Conservation (phyloP, 768 basidiomycete species). For the Austroboletus festivus region DNA sequence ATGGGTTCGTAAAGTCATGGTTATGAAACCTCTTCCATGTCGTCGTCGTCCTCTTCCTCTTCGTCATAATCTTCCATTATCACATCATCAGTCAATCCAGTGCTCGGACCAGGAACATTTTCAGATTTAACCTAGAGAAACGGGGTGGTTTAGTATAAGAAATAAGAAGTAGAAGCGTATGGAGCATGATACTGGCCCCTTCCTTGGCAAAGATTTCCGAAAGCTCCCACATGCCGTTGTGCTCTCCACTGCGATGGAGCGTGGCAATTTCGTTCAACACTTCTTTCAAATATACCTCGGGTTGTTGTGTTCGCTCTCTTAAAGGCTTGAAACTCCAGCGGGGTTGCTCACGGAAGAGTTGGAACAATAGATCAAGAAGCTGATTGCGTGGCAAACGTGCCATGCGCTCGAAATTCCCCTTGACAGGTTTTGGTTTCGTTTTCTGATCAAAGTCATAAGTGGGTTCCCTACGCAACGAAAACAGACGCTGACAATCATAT, state of each 20-base stretch:
- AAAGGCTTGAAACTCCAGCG: constrained; percentile 79
- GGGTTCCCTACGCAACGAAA: background rate
- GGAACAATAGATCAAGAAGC: constrained; percentile 79
- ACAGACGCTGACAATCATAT: constrained; percentile 56
- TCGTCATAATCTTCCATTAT: constrained; percentile 44
- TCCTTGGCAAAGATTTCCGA: constrained; percentile 68
- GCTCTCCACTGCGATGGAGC: constrained; percentile 76
- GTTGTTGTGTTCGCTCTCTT: constrained; percentile 80
- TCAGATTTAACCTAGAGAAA: constrained; percentile 42
- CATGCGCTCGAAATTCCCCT: constrained; percentile 81
- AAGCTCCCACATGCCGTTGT: constrained; percentile 78
- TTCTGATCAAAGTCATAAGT: constrained; percentile 35
- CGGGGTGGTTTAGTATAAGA: constrained; percentile 3
- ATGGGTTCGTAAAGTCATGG: too few species aligned
- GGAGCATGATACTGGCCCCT: constrained; percentile 40
- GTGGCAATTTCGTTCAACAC: constrained; percentile 72
- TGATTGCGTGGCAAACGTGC: constrained; percentile 90
- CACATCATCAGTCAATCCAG: constrained; percentile 21
- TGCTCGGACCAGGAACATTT: constrained; percentile 41
- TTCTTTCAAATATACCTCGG: constrained; percentile 84
- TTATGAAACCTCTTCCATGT: constrained; percentile 72
- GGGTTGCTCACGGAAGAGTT: constrained; percentile 71
- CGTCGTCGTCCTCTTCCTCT: constrained; percentile 53
- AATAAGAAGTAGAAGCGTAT: background rate
- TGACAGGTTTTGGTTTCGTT: constrained; percentile 63